These are phyloP conservation scores for Dichotomocladium elegans DNA, from an alignment of 371 early-diverging fungal species.

Conservation along the genomic window DNA sequence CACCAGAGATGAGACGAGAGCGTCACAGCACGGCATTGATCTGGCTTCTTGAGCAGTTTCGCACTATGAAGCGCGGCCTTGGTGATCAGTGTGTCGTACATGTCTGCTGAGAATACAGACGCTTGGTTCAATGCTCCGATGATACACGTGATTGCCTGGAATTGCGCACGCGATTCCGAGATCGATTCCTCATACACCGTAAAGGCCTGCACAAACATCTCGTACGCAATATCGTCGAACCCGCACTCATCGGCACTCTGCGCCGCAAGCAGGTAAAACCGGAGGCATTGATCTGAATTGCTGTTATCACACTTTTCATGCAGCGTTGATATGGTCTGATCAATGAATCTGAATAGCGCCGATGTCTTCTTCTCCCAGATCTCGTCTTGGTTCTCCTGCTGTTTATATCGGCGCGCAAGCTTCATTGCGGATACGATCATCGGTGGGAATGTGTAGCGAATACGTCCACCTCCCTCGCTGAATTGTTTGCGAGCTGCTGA, in stretches of 20 bases:
- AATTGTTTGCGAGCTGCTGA: conserved; percentile 78
- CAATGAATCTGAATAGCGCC: conserved; percentile 69
- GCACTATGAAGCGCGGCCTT: conserved; percentile 84
- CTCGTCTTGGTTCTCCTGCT: conserved; percentile 48
- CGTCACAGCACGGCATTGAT: conserved; percentile 85
- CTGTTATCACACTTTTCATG: conserved; percentile 60
- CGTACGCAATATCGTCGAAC: conserved; percentile 85
- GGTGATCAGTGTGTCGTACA: conserved; percentile 87
- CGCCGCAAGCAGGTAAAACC: conserved; percentile 78
- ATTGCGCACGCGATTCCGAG: conserved; percentile 84
- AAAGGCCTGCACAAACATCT: conserved; percentile 91
- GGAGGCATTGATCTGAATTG: conserved; percentile 75
- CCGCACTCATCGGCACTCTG: conserved; percentile 78
- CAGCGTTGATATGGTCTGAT: conserved; percentile 69
- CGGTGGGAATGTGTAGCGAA: conserved; percentile 85
- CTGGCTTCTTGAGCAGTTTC: conserved; percentile 86
- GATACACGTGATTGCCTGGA: conserved; percentile 77
- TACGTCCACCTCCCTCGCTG: conserved; percentile 77
- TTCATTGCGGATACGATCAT: conserved; percentile 68
- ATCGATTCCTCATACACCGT: conserved; percentile 90
- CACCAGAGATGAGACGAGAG: conserved; percentile 87
- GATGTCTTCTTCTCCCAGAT: conserved; percentile 62
- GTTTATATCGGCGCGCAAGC: conserved; percentile 59
- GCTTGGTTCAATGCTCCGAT: conserved; percentile 76
- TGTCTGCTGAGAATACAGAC: conserved; percentile 75